Percentiles rank a stretch among this genome's conserved stretches.
phyloP scores from a whole-genome alignment of 768 basidiomycete genomes.

The Candolleomyces aberdarensis region DNA sequence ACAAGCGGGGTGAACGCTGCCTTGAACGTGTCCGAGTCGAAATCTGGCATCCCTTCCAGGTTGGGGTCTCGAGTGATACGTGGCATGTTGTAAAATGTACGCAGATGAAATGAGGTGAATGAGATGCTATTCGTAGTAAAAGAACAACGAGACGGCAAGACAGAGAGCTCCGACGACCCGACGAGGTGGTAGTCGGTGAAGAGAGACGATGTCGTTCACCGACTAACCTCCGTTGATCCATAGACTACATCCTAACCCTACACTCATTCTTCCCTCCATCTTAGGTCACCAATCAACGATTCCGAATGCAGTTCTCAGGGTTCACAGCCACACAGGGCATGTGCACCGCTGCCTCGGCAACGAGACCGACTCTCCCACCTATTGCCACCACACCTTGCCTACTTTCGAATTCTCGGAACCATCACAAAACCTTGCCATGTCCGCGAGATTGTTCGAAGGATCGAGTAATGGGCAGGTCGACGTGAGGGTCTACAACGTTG shows the following conservation, averaged over 20 bases:
- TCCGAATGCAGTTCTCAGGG: no score
- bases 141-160: background rate
- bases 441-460: no score
- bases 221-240: background rate
- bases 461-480: no score
- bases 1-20: background rate
- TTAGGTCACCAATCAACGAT: background rate
- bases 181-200: background rate
- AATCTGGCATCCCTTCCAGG: conserved; percentile 4
- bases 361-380: no score
- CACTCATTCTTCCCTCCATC: background rate
- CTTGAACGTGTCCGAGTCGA: background rate
- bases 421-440: no score
- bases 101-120: background rate
- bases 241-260: background rate
- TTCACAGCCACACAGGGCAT: no score
- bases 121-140: background rate
- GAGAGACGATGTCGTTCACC: background rate
- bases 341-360: no score
- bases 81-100: background rate
- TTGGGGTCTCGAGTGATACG: conserved; percentile 4
- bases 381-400: no score
- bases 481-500: no score
- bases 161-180: background rate
- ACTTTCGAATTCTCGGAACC: no score